Percentiles rank a stretch among this genome's conserved stretches.
These are phyloP conservation scores for Sicyos edulis DNA, from an alignment of 306 rosid genomes.

Conservation along the genomic window DNA sequence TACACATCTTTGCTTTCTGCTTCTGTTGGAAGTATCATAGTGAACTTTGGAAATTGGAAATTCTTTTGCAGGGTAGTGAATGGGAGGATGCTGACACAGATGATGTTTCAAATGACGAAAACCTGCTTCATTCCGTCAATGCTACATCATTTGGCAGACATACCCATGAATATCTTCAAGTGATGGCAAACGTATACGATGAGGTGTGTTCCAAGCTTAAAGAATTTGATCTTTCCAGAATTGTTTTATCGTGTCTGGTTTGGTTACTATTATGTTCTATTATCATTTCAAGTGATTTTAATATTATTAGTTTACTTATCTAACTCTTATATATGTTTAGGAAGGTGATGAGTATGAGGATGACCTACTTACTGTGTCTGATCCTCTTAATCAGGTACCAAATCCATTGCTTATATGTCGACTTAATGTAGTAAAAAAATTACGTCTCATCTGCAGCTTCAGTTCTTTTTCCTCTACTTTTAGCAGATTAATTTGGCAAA, in stretches of 20 bases:
- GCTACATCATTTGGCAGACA: slow-evolving; percentile 49
- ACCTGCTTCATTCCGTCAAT: slow-evolving; percentile 44
- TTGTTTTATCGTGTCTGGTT: slow-evolving; percentile 1
- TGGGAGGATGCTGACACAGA: slow-evolving; percentile 81
- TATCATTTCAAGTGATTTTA: background rate
- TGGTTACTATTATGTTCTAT: slow-evolving; percentile 12
- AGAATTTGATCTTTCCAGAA: background rate
- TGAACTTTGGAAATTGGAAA: slow-evolving; percentile 10
- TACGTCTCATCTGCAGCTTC: background rate
- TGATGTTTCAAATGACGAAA: slow-evolving; percentile 40
- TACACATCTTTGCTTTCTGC: slow-evolving; percentile 17
- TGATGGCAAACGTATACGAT: slow-evolving; percentile 67
- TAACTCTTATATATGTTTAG: slow-evolving; percentile 36
- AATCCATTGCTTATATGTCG: background rate
- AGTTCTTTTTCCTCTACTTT: background rate
- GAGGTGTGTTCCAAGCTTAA: slow-evolving; percentile 46
- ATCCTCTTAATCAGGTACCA: slow-evolving; percentile 81
- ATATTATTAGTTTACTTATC: background rate
- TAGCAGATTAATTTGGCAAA: slow-evolving; percentile 69
- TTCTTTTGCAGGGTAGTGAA: slow-evolving; percentile 66
- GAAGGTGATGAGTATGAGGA: slow-evolving; percentile 77
- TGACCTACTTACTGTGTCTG: slow-evolving; percentile 57
- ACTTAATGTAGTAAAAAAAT: slow-evolving; percentile 3
- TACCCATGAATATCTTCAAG: slow-evolving; percentile 68
- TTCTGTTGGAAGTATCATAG: background rate